Evolutionary conservation across 306 rosid species (phyloP), one percentile per base, ranked within the genome.

Genomic region (Prinsepia uniflora): DNA sequence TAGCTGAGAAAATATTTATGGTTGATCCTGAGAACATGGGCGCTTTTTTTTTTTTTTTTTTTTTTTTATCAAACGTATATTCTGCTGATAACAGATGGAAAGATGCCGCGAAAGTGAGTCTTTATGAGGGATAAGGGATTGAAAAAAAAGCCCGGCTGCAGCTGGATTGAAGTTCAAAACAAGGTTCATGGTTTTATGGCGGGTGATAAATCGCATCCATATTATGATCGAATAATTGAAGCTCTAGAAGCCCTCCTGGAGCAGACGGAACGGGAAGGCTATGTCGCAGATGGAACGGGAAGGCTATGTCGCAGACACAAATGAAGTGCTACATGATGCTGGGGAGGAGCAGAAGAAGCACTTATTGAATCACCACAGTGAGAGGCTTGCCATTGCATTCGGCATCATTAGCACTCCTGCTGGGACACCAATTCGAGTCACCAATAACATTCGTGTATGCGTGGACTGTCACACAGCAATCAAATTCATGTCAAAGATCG

Each of bases 111-210:
- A 78, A 79, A 53, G 69, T 91, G 81, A 88, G 71, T 77, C 69
- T 59, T 5, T 22, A 68, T 92, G 87, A 90, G 85, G 76, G 74
- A 73, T 13, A 82, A 15, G 60, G 96, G 96, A 18, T 70, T 92
- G 80, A 90, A 80, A 81, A 92, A 92, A 83, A 88, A 75, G 50
- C 96, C 93, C 9, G 98, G 86, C 11, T 86, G 98, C 81, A 90
- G 98, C 84, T 90, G 98, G 98, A 87, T 90, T 60, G 98, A 90
- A 76, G 87, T 90, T 78, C 84, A 81, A 61, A 85, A 86, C 75
- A 74, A 68, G 74, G 84, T 86, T 8, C 96, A 92, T 57, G 82
- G 85, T 72, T 92, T 92, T 75, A 68, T 82, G 71, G 91, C 96
- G 0, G 98, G 96, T 54, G 98, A 92, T 74, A 54, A 84, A 71